phyloP scores from a whole-genome alignment of 441 rosid species.

The Corymbia calophylla region DNA sequence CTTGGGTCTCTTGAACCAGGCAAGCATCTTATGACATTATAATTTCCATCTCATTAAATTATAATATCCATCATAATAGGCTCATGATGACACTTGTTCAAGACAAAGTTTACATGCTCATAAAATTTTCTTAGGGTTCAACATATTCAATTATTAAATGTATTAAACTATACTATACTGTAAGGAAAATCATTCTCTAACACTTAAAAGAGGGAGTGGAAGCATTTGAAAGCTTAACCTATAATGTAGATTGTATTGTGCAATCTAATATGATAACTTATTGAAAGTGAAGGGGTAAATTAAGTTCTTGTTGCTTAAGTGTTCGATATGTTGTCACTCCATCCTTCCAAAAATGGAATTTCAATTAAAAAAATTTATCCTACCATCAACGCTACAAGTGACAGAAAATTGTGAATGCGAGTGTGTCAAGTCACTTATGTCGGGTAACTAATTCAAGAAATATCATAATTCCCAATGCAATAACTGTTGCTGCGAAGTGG shows the following conservation, averaged over 20 bases:
- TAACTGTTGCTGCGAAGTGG: not conserved
- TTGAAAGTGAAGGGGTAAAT: not conserved
- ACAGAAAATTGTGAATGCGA: too few species aligned
- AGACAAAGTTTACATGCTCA: not conserved
- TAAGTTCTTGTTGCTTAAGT: not conserved
- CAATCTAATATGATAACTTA: not conserved
- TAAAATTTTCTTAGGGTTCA: not conserved
- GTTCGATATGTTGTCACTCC: not conserved
- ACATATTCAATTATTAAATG: not conserved
- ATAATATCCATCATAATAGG: not conserved
- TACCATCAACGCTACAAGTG: not conserved
- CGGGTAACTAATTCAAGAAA: not conserved
- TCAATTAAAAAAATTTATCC: not conserved
- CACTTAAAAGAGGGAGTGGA: not conserved
- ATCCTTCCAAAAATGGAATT: not conserved
- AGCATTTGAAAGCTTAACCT: not conserved
- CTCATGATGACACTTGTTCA: not conserved
- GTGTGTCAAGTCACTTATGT: not conserved
- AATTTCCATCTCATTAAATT: not conserved
- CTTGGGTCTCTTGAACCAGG: conserved; percentile 72
- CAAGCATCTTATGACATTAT: not conserved
- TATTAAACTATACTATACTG: not conserved
- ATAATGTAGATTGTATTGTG: not conserved
- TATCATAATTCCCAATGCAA: not conserved
- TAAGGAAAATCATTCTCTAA: not conserved